Evolutionary conservation across 1,139 yeast species (phyloP).

Genomic region (Protomyces lactucae-debilis): DNA sequence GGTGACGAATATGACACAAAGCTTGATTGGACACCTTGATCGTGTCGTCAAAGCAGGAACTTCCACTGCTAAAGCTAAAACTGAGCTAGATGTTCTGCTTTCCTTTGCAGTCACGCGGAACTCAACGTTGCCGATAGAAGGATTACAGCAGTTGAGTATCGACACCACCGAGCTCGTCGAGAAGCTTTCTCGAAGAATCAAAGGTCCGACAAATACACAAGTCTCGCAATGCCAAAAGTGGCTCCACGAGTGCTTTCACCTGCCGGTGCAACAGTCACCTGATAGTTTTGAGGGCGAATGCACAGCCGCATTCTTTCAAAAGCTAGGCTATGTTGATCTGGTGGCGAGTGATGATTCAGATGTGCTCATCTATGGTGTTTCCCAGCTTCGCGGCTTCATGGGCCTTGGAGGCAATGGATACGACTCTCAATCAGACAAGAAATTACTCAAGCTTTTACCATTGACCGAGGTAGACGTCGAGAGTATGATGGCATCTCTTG

Average conservation of each 20-base stretch:
- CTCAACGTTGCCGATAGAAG: neutral
- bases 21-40: neutral
- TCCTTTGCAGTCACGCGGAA: neutral
- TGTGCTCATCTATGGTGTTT: conserved; percentile 26
- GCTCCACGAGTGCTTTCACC: conserved; percentile 2
- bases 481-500: neutral
- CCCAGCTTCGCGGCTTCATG: conserved; percentile 28
- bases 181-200: conserved; percentile 8
- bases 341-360: conserved; percentile 28
- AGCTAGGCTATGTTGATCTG: conserved; percentile 11
- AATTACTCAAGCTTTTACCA: neutral
- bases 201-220: neutral
- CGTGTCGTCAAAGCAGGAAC: neutral
- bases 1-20: neutral
- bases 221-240: neutral
- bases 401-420: conserved; percentile 3
- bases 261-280: conserved; percentile 14
- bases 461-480: neutral
- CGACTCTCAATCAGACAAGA: neutral
- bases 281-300: conserved; percentile 20
- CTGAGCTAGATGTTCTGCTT: neutral
- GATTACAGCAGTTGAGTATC: neutral
- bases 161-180: conserved; percentile 2
- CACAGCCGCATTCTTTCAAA: conserved; percentile 13
- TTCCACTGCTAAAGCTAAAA: neutral